Evolutionary conservation across 2,329 filamentous ascomycete genomes (phyloP).

Genomic region (Dendryphion nanum): DNA sequence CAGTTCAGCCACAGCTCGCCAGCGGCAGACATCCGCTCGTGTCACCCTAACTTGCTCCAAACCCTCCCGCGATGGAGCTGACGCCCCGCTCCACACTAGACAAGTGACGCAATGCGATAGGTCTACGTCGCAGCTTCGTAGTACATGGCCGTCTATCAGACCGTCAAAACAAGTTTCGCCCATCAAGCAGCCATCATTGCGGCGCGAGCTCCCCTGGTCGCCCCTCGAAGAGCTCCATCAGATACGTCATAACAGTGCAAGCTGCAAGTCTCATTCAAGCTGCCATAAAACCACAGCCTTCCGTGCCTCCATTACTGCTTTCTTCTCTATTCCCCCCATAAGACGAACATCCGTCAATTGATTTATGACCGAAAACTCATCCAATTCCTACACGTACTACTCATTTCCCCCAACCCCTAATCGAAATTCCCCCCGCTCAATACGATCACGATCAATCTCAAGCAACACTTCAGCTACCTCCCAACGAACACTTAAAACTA

Average conservation of each 20-base stretch:
- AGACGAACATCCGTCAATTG: slow-evolving; percentile 37
- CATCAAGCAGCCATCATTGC: slow-evolving; percentile 19
- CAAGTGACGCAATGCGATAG: slow-evolving; percentile 36
- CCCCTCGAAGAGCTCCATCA: slow-evolving; percentile 13
- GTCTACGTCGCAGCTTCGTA: slow-evolving; percentile 20
- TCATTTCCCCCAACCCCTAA: slow-evolving; percentile 52
- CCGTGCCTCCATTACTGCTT: slow-evolving; percentile 11
- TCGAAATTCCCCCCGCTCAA: slow-evolving; percentile 39
- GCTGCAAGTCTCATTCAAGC: slow-evolving; percentile 12
- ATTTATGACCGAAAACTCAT: slow-evolving; percentile 51
- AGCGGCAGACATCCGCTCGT: slow-evolving; percentile 22
- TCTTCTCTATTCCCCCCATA: slow-evolving; percentile 17
- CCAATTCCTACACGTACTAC: slow-evolving; percentile 51
- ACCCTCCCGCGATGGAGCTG: slow-evolving; percentile 21
- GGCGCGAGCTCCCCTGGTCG: slow-evolving; percentile 36
- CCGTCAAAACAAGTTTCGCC: slow-evolving; percentile 40
- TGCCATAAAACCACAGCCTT: slow-evolving; percentile 27
- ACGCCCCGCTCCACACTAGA: slow-evolving; percentile 33
- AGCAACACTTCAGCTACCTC: slow-evolving; percentile 33
- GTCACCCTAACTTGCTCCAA: slow-evolving; percentile 20
- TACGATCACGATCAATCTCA: slow-evolving; percentile 40
- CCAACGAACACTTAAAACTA: slow-evolving; percentile 29
- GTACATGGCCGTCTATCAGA: slow-evolving; percentile 20
- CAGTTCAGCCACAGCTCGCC: slow-evolving; percentile 28
- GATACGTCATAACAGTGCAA: slow-evolving; percentile 35